Base-by-base conservation (phyloP, 805 yeast species). In the Ogataea saltuana region DNA sequence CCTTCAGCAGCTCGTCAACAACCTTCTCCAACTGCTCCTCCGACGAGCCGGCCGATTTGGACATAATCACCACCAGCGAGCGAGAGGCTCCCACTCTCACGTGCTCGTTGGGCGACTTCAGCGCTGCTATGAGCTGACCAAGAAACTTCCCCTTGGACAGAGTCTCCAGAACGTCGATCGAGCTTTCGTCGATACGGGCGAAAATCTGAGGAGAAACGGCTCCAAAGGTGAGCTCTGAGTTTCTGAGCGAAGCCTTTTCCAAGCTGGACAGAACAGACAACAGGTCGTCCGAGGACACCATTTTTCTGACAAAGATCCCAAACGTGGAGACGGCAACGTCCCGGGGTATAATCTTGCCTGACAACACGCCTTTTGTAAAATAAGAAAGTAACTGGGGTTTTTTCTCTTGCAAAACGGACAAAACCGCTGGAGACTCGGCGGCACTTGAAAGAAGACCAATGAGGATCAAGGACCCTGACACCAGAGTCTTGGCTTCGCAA, bases 241-340 rank as follows among this genome's bases (percentile, higher is more conserved):
- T 79, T 61, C 96, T 76, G 50, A 90, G 69, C 38, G 84, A 70
- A 1, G 90, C 76, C 58, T 85, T 88, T 55, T 86, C 90, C 37
- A 90, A 55, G 15, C 76, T 72, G 2, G 95, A 88, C 6, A 61
- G 11, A 3, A 48, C 17, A 5, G 42, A 40, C 12, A 30, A 37
- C 27, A 54, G 45, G 6, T 55, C 52, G 9, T 49, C 45, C 0
- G 11, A 9, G 4, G 45, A 12, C 13, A 52, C 37, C 16, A 48
- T 33, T 3, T 23, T 25, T 5, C 28, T 22, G 6, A 60, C 17
- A 41, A 44, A 60, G 3, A 13, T 4, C 7, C 47, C 55, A 38
- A 59, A 63, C 2, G 44, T 15, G 6, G 41, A 16, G 9, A 63
- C 19, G 1, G 65, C 47, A 11, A 39, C 41, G 15, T 28, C 19